Evolutionary conservation across 2,329 filamentous ascomycete species (phyloP).

Genomic region (Westerdykella ornata): DNA sequence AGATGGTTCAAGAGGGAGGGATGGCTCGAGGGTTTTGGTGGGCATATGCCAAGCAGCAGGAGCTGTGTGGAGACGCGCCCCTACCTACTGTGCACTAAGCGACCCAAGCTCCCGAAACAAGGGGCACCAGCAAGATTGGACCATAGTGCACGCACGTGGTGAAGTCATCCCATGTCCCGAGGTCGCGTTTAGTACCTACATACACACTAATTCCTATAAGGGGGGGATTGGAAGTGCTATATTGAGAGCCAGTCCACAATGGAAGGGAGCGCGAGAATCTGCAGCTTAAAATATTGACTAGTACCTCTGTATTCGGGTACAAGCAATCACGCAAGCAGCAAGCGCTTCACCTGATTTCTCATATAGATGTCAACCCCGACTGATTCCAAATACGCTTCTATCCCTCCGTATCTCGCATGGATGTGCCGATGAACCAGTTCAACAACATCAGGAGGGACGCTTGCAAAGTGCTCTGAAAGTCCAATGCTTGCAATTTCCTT

Average conservation of each 20-base stretch:
- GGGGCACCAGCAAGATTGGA: slow-evolving; percentile 3
- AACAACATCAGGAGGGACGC: slow-evolving; percentile 61
- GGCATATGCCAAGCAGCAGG: slow-evolving; percentile 20
- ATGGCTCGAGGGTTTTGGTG: slow-evolving; percentile 8
- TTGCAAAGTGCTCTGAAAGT: slow-evolving; percentile 60
- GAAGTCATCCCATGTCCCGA: too few species aligned
- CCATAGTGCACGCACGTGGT: too few species aligned
- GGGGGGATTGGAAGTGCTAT: not conserved
- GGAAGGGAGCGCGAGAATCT: too few species aligned
- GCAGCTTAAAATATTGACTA: too few species aligned
- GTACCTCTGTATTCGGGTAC: too few species aligned
- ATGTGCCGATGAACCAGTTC: slow-evolving; percentile 53
- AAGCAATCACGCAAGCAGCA: too few species aligned
- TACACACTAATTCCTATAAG: too few species aligned
- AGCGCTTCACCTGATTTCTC: slow-evolving; percentile 12
- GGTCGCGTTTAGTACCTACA: too few species aligned
- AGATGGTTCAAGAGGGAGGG: slow-evolving; percentile 9
- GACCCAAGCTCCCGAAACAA: slow-evolving; percentile 16
- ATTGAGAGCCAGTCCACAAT: too few species aligned
- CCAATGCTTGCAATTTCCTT: slow-evolving; percentile 65
- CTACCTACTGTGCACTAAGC: slow-evolving; percentile 12
- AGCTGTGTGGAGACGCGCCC: slow-evolving; percentile 20
- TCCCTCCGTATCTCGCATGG: slow-evolving; percentile 56
- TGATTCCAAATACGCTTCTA: slow-evolving; percentile 57
- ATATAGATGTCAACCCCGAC: slow-evolving; percentile 48